Evolutionary conservation across 352 stramenopile species (phyloP).

Genomic region (Pythium rishiriense): DNA sequence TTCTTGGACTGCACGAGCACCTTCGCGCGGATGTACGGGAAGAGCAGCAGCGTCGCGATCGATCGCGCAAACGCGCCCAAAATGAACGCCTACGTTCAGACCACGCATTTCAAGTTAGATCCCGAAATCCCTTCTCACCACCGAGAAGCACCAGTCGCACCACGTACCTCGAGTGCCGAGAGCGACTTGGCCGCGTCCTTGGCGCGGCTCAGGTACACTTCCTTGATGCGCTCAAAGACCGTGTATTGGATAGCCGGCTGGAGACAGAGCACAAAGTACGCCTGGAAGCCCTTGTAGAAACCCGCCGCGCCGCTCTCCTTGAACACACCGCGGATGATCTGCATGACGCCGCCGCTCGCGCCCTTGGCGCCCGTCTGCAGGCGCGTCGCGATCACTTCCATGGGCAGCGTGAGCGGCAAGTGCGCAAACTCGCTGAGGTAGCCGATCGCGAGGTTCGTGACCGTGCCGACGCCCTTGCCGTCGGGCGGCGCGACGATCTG

Average conservation of each 20-base stretch:
- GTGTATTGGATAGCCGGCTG: slow-evolving; percentile 98
- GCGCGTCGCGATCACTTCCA: slow-evolving; percentile 87
- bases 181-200: slow-evolving; percentile 59
- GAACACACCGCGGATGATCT: slow-evolving; percentile 68
- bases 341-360: slow-evolving; percentile 39
- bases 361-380: slow-evolving; percentile 71
- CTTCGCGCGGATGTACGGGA: slow-evolving; percentile 96
- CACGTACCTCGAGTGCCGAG: slow-evolving; percentile 62
- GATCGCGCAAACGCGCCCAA: slow-evolving; percentile 93
- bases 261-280: slow-evolving; percentile 95
- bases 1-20: slow-evolving; percentile 92
- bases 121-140: too few relatives aligned
- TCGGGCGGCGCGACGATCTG: slow-evolving; percentile 62
- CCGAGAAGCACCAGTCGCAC: too few relatives aligned
- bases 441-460: slow-evolving; percentile 72
- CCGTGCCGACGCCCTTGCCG: slow-evolving; percentile 59
- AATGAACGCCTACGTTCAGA: slow-evolving; percentile 88
- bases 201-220: slow-evolving; percentile 63
- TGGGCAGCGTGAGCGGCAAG: slow-evolving; percentile 80
- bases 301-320: slow-evolving; percentile 62
- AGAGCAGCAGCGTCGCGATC: slow-evolving; percentile 95
- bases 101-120: slow-evolving; percentile 1
- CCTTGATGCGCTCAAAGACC: slow-evolving; percentile 92
- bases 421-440: slow-evolving; percentile 84
- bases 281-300: slow-evolving; percentile 89